Evolutionary conservation across 345 rosid genomes (phyloP).

Genomic region (Moringa oleifera): DNA sequence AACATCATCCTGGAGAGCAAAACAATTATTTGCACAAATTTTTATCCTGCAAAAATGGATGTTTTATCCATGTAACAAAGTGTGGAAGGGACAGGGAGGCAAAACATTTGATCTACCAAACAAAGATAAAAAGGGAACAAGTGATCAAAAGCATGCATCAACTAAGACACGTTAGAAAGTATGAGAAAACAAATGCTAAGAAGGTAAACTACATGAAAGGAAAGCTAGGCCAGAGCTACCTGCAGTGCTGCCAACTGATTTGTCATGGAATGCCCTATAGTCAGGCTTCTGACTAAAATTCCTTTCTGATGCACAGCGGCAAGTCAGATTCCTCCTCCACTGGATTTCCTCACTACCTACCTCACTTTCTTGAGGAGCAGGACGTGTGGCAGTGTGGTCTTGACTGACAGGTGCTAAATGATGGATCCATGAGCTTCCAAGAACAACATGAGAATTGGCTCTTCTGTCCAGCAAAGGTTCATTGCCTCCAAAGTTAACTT

Average conservation of each 20-base stretch:
- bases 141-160: neutral
- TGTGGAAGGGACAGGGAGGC: neutral
- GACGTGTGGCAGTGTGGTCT: slow-evolving; percentile 5
- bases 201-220: neutral
- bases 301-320: slow-evolving; percentile 17
- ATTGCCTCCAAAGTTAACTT: slow-evolving; percentile 32
- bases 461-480: slow-evolving; percentile 27
- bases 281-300: slow-evolving; percentile 16
- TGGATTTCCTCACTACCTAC: slow-evolving; percentile 17
- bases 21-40: no score
- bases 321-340: slow-evolving; percentile 21
- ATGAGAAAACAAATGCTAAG: neutral
- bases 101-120: neutral
- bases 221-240: slow-evolving; percentile 37
- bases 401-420: slow-evolving; percentile 14
- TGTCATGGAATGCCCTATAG: slow-evolving; percentile 14
- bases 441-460: slow-evolving; percentile 31
- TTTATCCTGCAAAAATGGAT: no score
- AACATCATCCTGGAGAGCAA: neutral
- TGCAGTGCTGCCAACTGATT: slow-evolving; percentile 21
- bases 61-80: no score
- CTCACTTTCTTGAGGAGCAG: slow-evolving; percentile 14
- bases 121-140: no score
- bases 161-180: neutral
- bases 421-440: slow-evolving; percentile 15